Conservation (phyloP, 768 basidiomycete genomes). For the Termitomyces sp. region DNA sequence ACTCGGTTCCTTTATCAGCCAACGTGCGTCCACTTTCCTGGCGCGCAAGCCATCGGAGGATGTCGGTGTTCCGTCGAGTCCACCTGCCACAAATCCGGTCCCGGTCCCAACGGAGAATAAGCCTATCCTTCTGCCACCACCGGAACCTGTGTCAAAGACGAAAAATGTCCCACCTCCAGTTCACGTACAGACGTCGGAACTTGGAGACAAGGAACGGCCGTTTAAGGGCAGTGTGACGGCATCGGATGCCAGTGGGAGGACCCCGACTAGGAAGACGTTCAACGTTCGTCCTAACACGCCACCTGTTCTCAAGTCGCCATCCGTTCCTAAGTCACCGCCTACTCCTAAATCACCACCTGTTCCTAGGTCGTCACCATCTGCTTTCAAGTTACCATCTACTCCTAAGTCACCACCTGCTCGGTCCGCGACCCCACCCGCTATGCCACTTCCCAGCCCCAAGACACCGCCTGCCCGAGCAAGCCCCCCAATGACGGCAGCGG, state of each 20-base stretch:
- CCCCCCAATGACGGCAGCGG: slow-evolving; percentile 4
- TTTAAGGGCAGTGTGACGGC: slow-evolving; percentile 7
- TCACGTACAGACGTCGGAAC: neutral
- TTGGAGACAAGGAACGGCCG: neutral
- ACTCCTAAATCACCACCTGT: neutral
- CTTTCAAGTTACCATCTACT: neutral
- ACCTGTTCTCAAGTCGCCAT: neutral
- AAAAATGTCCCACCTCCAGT: slow-evolving; percentile 1
- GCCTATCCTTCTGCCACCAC: neutral
- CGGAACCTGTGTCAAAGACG: slow-evolving; percentile 4
- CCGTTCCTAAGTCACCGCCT: neutral
- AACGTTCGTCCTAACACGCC: slow-evolving; percentile 1
- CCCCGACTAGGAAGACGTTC: neutral
- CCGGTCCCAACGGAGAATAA: neutral
- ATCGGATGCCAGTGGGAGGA: neutral
- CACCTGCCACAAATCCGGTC: neutral
- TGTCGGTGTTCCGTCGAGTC: neutral
- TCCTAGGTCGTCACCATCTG: neutral
- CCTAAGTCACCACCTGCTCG: neutral
- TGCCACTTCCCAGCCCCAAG: neutral
- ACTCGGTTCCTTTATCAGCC: slow-evolving; percentile 17
- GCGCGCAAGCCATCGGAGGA: slow-evolving; percentile 12
- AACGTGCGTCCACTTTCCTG: slow-evolving; percentile 16
- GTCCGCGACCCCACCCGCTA: neutral
- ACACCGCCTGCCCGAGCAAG: neutral